phyloP scores from a whole-genome alignment of 164 flowering plant genomes.

The Dillenia turbinata region DNA sequence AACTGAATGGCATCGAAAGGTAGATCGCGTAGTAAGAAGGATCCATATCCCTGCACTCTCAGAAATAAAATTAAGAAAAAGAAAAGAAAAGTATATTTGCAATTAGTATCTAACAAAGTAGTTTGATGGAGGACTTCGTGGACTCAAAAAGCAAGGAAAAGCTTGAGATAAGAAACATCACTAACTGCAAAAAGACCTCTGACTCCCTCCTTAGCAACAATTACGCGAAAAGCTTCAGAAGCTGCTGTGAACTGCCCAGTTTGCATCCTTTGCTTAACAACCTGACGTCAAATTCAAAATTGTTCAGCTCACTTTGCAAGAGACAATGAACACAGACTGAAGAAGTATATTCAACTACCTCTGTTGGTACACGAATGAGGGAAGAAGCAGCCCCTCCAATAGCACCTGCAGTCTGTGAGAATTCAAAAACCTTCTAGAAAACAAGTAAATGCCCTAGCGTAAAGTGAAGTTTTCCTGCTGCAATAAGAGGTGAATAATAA shows the following conservation, averaged over 20 bases:
- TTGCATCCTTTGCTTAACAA: conserved; percentile 93
- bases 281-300: conserved; percentile 34
- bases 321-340: neutral
- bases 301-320: too few relatives aligned
- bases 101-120: too few relatives aligned
- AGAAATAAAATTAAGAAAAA: neutral
- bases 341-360: conserved; percentile 41
- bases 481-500: neutral
- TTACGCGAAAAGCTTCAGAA: conserved; percentile 72
- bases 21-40: conserved; percentile 87
- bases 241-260: conserved; percentile 84
- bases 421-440: conserved; percentile 8
- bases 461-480: neutral
- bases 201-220: conserved; percentile 75
- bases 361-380: conserved; percentile 92
- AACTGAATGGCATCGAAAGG: conserved; percentile 98
- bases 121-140: neutral
- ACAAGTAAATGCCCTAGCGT: neutral
- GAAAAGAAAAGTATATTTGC: neutral
- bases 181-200: conserved; percentile 89
- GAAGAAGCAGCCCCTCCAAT: conserved; percentile 92
- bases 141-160: neutral
- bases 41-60: conserved; percentile 74
- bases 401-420: conserved; percentile 80
- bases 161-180: conserved; percentile 1